These are phyloP conservation scores for Solanum chacoense DNA, from an alignment of 305 asterid species.

Conservation along the genomic window DNA sequence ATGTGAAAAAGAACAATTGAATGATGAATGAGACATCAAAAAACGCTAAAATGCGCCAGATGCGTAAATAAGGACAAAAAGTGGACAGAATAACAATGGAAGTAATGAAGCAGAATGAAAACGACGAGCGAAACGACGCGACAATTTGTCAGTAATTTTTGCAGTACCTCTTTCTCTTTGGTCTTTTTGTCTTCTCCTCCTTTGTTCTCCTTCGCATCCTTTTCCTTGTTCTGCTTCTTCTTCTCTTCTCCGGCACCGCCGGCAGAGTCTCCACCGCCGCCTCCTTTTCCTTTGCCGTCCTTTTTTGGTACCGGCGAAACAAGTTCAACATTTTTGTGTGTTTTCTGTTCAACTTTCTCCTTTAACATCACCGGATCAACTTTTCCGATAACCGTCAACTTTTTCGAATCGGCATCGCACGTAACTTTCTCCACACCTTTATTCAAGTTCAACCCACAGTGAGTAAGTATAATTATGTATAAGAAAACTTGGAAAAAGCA, in stretches of 20 bases:
- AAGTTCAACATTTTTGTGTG: constrained; percentile 50
- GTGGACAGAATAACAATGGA: neutral
- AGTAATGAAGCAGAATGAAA: neutral
- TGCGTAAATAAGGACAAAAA: neutral
- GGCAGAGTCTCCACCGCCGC: constrained; percentile 3
- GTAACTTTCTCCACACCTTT: constrained; percentile 59
- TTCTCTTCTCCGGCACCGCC: constrained; percentile 20
- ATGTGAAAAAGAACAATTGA: neutral
- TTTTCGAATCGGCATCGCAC: constrained; percentile 32
- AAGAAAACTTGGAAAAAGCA: neutral
- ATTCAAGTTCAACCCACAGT: neutral
- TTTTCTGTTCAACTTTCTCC: constrained; percentile 50
- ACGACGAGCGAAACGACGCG: neutral
- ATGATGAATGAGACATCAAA: neutral
- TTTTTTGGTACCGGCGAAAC: constrained; percentile 43
- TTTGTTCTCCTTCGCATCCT: neutral
- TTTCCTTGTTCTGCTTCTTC: constrained; percentile 11
- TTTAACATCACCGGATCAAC: constrained; percentile 64
- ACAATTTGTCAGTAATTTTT: neutral
- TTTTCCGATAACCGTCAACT: constrained; percentile 59
- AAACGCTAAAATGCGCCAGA: constrained; percentile 1
- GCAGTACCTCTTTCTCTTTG: constrained; percentile 19
- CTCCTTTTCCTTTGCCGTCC: constrained; percentile 22
- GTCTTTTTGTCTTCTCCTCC: neutral
- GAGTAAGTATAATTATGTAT: neutral